phyloP scores from a whole-genome alignment of 192 early-diverging fungal species.

The Rhizophagus clarus region DNA sequence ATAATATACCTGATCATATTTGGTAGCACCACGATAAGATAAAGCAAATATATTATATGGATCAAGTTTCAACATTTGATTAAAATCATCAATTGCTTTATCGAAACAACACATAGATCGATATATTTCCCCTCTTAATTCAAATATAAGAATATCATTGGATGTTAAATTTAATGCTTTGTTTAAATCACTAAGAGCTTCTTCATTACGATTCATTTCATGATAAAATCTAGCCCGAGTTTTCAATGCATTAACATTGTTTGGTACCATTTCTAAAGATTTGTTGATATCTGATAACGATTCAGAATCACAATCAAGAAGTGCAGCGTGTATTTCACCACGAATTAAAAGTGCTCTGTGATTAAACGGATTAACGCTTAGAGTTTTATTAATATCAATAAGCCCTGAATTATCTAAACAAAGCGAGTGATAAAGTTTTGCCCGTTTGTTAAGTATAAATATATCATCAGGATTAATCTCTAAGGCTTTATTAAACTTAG shows the following conservation, averaged over 20 bases:
- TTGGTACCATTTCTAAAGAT: background rate
- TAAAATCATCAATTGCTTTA: slow-evolving; percentile 14
- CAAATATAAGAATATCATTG: background rate
- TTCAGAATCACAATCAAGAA: background rate
- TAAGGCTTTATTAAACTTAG: background rate
- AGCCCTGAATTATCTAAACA: background rate
- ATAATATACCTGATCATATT: background rate
- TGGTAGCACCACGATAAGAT: slow-evolving; percentile 6
- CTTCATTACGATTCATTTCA: background rate
- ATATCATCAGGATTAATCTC: background rate
- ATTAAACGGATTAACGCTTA: background rate
- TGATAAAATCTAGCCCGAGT: background rate
- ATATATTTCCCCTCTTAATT: slow-evolving; percentile 4
- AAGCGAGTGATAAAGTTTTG: background rate
- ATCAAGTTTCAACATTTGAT: background rate
- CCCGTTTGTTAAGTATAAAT: background rate
- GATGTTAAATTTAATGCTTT: background rate
- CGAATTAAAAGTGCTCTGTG: background rate
- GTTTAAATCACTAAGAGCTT: background rate
- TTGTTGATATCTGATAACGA: background rate
- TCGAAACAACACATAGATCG: background rate
- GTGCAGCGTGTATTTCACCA: background rate
- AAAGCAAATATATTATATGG: slow-evolving; percentile 7
- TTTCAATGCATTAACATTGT: background rate
- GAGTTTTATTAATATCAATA: background rate